These are phyloP conservation scores for Logfia minima DNA, from an alignment of 129 eudicot species.

Conservation along the genomic window DNA sequence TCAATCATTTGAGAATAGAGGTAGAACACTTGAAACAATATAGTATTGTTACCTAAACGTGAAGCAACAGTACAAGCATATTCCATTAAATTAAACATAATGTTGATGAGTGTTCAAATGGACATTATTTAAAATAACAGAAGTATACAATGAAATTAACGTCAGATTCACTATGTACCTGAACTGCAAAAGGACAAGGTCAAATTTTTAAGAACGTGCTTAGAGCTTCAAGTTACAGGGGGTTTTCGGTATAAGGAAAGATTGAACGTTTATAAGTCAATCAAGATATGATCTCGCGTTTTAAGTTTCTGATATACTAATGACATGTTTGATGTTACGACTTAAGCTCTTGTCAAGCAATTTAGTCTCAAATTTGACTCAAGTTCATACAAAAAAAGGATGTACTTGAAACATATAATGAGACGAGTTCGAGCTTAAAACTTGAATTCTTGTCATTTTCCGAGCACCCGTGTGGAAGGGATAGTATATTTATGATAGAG, in stretches of 20 bases:
- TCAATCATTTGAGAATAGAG: background rate
- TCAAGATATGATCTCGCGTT: no score
- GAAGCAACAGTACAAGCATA: constrained; percentile 15
- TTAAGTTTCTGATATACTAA: background rate
- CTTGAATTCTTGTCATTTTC: no score
- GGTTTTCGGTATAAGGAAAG: background rate
- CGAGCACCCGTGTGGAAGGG: no score
- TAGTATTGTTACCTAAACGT: constrained; percentile 10
- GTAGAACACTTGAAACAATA: background rate
- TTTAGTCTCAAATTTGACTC: no score
- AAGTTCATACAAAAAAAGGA: background rate
- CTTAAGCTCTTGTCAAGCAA: background rate
- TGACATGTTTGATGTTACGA: background rate
- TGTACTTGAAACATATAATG: background rate
- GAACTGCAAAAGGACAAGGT: background rate
- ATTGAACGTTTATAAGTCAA: background rate
- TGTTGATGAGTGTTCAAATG: background rate
- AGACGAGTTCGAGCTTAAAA: no score
- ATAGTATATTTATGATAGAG: no score
- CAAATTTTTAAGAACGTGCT: background rate
- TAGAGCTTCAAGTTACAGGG: background rate
- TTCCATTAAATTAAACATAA: background rate
- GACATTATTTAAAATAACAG: background rate
- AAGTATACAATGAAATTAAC: background rate
- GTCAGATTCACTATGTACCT: background rate